A percentile compares a stretch with the other conserved stretches of the same genome.
These are phyloP conservation scores for Setaria italica DNA, from an alignment of 202 grass and related monocot species.

Conservation along the genomic window DNA sequence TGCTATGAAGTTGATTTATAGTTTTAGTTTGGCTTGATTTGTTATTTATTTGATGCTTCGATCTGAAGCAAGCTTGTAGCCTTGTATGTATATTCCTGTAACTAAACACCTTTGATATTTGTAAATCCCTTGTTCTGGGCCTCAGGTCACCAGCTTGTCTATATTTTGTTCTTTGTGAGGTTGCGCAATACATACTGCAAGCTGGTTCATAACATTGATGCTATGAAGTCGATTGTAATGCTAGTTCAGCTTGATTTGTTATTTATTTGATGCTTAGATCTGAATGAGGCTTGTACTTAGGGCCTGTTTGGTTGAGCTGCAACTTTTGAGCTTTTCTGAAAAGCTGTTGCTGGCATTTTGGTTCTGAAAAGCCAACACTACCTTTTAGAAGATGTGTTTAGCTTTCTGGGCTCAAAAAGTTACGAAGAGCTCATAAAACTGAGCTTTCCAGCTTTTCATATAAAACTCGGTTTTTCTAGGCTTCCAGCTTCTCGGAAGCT, in stretches of 20 bases:
- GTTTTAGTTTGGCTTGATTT: conserved; percentile 1
- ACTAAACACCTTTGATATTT: too few species aligned
- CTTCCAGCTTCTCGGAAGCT: too few species aligned
- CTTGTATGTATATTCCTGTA: neutral
- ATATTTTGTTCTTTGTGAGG: neutral
- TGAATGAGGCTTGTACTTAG: neutral
- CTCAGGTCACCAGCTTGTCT: neutral
- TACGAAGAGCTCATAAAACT: too few species aligned
- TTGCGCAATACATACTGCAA: neutral
- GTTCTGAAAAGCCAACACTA: too few species aligned
- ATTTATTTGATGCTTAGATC: neutral
- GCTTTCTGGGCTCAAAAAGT: too few species aligned
- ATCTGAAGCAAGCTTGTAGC: neutral
- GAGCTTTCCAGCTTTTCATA: too few species aligned
- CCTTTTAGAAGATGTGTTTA: too few species aligned
- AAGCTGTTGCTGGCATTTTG: too few species aligned
- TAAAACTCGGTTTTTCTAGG: too few species aligned
- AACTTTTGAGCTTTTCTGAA: too few species aligned
- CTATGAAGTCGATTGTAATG: neutral
- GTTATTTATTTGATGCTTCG: neutral
- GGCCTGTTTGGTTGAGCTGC: too few species aligned
- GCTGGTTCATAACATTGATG: neutral
- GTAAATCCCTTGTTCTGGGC: too few species aligned
- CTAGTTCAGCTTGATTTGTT: neutral
- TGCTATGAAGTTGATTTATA: neutral